Conservation (phyloP, 2,329 filamentous ascomycete species). For the Trematosphaeria pertusa region DNA sequence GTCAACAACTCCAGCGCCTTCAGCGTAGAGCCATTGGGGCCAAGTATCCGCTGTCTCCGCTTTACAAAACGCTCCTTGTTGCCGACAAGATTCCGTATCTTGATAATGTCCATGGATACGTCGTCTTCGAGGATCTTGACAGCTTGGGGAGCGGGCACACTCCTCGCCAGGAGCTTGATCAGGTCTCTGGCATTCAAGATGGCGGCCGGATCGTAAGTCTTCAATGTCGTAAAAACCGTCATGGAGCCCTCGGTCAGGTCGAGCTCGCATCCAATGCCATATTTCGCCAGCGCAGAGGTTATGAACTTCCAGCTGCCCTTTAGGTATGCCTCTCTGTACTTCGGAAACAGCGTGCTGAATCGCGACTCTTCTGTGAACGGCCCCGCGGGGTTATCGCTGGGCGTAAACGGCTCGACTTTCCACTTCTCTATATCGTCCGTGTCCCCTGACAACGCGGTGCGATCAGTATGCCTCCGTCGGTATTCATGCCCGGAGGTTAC, state of each 20-base stretch:
- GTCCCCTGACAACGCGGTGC: too few species aligned
- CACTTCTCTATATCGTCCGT: constrained; percentile 97
- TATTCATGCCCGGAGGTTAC: constrained; percentile 64
- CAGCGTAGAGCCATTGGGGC: constrained; percentile 87
- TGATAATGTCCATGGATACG: constrained; percentile 92
- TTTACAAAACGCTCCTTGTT: constrained; percentile 98
- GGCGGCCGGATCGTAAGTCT: constrained; percentile 88
- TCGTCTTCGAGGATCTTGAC: constrained; percentile 94
- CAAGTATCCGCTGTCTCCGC: constrained; percentile 88
- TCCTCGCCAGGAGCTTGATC: constrained; percentile 86
- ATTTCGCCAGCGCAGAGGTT: constrained; percentile 84
- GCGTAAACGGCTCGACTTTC: constrained; percentile 86
- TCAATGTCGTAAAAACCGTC: constrained; percentile 93
- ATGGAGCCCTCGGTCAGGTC: constrained; percentile 96
- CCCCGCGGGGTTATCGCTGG: constrained; percentile 83
- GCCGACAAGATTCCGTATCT: constrained; percentile 86
- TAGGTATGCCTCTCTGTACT: constrained; percentile 94
- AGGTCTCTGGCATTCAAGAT: constrained; percentile 94
- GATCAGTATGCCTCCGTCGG: constrained; percentile 83
- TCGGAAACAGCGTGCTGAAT: constrained; percentile 86
- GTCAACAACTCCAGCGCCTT: constrained; percentile 95
- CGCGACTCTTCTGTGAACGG: constrained; percentile 92
- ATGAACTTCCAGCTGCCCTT: constrained; percentile 93
- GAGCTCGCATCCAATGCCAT: constrained; percentile 87
- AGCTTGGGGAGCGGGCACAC: constrained; percentile 88